Evolutionary conservation across 1,284 basidiomycete genomes (phyloP).

Genomic region (Phenoliferia sp.): DNA sequence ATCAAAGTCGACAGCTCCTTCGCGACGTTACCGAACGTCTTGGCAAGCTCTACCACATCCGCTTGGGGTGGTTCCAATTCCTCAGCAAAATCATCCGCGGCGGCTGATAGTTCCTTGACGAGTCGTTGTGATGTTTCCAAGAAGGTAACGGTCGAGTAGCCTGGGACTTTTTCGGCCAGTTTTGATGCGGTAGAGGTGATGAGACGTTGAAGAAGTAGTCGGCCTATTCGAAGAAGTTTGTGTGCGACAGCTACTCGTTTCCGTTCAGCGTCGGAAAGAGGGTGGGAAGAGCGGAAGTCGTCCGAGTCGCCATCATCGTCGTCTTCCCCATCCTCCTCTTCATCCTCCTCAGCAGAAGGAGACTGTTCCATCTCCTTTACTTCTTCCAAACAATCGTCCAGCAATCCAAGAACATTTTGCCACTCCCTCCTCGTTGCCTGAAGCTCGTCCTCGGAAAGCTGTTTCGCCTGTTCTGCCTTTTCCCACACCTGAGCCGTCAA

Average conservation of each 20-base stretch:
- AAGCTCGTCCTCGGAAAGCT: slow-evolving; percentile 10
- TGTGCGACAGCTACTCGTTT: not conserved
- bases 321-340: not conserved
- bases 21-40: slow-evolving; percentile 4
- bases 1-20: not conserved
- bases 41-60: slow-evolving; percentile 2
- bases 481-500: slow-evolving; percentile 20
- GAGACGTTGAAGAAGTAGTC: slow-evolving; percentile 16
- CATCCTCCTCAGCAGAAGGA: not conserved
- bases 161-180: not conserved
- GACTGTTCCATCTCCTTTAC: slow-evolving; percentile 7
- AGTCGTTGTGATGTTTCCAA: not conserved
- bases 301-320: slow-evolving; percentile 4
- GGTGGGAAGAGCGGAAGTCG: slow-evolving; percentile 3
- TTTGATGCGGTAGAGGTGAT: slow-evolving; percentile 6
- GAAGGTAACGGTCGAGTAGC: slow-evolving; percentile 4
- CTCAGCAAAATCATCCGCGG: slow-evolving; percentile 18
- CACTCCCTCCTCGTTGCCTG: slow-evolving; percentile 18
- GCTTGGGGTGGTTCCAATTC: slow-evolving; percentile 15
- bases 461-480: slow-evolving; percentile 1
- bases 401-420: slow-evolving; percentile 8
- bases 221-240: slow-evolving; percentile 11
- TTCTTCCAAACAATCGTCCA: slow-evolving; percentile 19
- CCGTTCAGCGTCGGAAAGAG: not conserved
- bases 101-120: slow-evolving; percentile 8